Evolutionary conservation across 1,284 basidiomycete species (phyloP), one percentile per base, ranked within the genome.

Genomic region (Wolfiporia cocos): DNA sequence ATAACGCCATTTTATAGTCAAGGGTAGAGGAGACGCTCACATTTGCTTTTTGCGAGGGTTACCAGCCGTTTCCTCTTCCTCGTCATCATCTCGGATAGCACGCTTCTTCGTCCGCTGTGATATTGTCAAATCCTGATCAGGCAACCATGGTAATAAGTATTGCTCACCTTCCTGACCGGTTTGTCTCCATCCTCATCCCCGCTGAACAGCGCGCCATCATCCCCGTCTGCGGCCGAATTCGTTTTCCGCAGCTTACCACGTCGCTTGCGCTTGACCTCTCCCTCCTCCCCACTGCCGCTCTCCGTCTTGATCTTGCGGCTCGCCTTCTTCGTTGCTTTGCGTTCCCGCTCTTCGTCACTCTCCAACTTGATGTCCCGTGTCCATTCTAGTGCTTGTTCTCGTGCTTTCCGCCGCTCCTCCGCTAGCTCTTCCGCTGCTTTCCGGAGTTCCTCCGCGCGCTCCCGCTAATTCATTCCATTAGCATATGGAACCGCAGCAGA

Each of bases 381-480:
- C 86, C 85, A 89, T 58, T 81, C 76, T 54, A 78, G 69, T 1
- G 84, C 87, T 58, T 92, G 80, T 58, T 89, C 89, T n/a, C 85
- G 70, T 20, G 86, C 86, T 39, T 74, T 59, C 30, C 79, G 73
- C 9, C 91, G 78, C 52, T 85, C 74, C 56, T 87, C 85, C 0
- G 83, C 84, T 11, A 92, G 65, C 55, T 78, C 78, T 54, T 84
- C 82, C 0, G 80, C 81, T 53, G 81, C 74, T 44, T 64, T 50
- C 15, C 74, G 71, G 26, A 82, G 67, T 44, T 75, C 71, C 49
- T 85, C 82, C 62, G 71, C 62, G 39, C 74, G 71, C 44, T 65
- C 69, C 21, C 68, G 73, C 80, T 84, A 49, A 15, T n/a, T n/a
- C n/a, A n/a, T n/a, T n/a, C n/a, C n/a, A n/a, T n/a, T n/a, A n/a